Conservation (phyloP, 495 filamentous ascomycete genomes). For the Rusavskia elegans region DNA sequence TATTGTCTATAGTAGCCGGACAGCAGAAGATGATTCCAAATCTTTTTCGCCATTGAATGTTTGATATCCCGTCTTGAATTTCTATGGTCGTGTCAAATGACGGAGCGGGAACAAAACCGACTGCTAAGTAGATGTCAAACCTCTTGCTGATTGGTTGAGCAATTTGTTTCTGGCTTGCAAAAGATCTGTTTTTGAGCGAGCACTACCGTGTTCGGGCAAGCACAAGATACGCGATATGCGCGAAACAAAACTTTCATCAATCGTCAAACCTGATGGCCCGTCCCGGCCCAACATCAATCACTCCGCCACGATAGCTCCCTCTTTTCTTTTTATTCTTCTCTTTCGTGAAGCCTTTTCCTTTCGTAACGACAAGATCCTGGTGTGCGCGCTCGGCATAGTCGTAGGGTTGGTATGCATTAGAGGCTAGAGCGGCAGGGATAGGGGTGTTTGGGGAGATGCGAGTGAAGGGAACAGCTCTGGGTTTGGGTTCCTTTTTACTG, state of each 20-base stretch:
- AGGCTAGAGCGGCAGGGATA: slow-evolving; percentile 33
- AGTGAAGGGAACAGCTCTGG: slow-evolving; percentile 14
- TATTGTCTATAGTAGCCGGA: too few species aligned
- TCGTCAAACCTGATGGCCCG: slow-evolving; percentile 81
- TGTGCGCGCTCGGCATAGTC: slow-evolving; percentile 82
- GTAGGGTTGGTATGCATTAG: slow-evolving; percentile 63
- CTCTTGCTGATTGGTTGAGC: too few species aligned
- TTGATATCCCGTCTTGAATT: too few species aligned
- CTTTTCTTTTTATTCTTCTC: slow-evolving; percentile 95
- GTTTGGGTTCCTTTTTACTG: slow-evolving; percentile 32
- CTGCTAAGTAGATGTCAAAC: too few species aligned
- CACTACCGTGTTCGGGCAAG: too few species aligned
- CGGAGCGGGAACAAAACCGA: too few species aligned
- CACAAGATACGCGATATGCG: too few species aligned
- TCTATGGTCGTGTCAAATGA: too few species aligned
- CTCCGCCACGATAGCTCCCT: slow-evolving; percentile 73
- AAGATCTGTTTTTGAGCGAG: too few species aligned
- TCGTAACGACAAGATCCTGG: slow-evolving; percentile 73
- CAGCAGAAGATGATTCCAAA: too few species aligned
- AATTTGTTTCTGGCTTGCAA: too few species aligned
- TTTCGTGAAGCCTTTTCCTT: slow-evolving; percentile 96
- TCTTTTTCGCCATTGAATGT: too few species aligned
- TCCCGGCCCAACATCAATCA: slow-evolving; percentile 56
- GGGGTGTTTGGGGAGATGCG: slow-evolving; percentile 10
- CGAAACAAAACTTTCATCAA: slow-evolving; percentile 19